Evolutionary conservation across 352 stramenopile species (phyloP).

Genomic region (Phytophthora cactorum): DNA sequence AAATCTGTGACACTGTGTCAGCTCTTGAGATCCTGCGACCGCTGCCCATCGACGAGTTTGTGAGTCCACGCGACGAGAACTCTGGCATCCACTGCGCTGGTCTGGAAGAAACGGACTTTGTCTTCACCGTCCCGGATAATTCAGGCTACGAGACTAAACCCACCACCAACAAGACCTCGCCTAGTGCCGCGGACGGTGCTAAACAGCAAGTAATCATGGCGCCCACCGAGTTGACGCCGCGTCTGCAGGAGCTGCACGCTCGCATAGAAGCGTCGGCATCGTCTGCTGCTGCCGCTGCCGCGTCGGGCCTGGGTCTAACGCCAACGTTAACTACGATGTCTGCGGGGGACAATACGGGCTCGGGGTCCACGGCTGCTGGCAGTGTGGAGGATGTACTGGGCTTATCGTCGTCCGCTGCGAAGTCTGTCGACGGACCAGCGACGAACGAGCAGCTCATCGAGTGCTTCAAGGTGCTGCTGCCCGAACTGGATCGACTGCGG

Average conservation of each 20-base stretch:
- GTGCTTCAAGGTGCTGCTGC: constrained; percentile 55
- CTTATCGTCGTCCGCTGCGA: constrained; percentile 37
- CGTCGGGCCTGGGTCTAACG: constrained; percentile 23
- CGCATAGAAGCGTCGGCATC: constrained; percentile 40
- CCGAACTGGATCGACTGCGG: constrained; percentile 56
- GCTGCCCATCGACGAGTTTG: constrained; percentile 56
- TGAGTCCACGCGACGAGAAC: constrained; percentile 54
- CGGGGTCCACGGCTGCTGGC: constrained; percentile 8
- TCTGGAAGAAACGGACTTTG: constrained; percentile 50
- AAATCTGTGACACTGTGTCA: constrained; percentile 56
- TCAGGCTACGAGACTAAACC: constrained; percentile 22
- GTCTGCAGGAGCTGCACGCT: constrained; percentile 47
- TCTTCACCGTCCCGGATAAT: constrained; percentile 44
- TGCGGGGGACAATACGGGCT: constrained; percentile 32
- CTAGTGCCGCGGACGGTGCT: constrained; percentile 17
- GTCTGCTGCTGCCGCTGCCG: constrained; percentile 20
- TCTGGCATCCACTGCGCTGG: constrained; percentile 50
- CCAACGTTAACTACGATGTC: constrained; percentile 27
- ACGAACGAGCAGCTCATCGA: constrained; percentile 58
- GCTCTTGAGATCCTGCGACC: constrained; percentile 46
- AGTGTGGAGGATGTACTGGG: constrained; percentile 49
- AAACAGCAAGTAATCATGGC: constrained; percentile 19
- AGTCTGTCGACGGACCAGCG: constrained; percentile 24
- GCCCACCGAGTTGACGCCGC: constrained; percentile 31
- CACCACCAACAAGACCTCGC: constrained; percentile 31